Evolutionary conservation across 2,329 filamentous ascomycete species (phyloP), one percentile per base, ranked within the genome.

Genomic region (Alternaria atra): DNA sequence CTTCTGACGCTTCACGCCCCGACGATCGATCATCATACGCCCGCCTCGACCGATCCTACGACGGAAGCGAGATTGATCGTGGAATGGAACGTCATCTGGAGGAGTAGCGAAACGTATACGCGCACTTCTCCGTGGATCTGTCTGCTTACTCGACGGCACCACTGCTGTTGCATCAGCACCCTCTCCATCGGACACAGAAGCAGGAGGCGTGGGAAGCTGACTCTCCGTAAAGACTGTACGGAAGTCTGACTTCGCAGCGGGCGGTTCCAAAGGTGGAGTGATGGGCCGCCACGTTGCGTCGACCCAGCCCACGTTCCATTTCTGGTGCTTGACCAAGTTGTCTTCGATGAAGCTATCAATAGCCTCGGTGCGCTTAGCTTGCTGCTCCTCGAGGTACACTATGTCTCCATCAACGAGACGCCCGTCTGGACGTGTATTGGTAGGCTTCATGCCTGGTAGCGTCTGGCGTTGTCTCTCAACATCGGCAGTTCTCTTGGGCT

Each of bases 281-380:
- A 98, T 86, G 52, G 94, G 93, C 67, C 90, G 89, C 81, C 90
- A 89, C 63, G 94, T 97, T 76, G 93, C 86, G 81, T 98, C 94
- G 72, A 96, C 87, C 82, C 92, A 93, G 74, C 92, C 91, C 71
- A 91, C 86, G 80, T 97, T 97, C 93, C 94, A 97, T 77, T 91
- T 89, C 70, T 91, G 88, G 80, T 97, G 94, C 80, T 95, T 94
- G 71, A 90, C 86, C 55, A 96, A 89, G 80, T 96, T 94, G 70
- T 88, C 88, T 78, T 96, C 92, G 76, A 98, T 92, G 73, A 96
- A 93, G 66, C 85, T 85, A 64, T 90, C 86, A 68, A 97, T 89
- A 70, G 91, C 88, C 68, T 91, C 93, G 69, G 94, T 90, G 78
- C 92, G 92, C 79, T 97, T 92, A 43, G 89, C 88, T 56, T 91